These are phyloP conservation scores for Neurospora sp. DNA, from an alignment of 495 filamentous ascomycete genomes.

Conservation along the genomic window DNA sequence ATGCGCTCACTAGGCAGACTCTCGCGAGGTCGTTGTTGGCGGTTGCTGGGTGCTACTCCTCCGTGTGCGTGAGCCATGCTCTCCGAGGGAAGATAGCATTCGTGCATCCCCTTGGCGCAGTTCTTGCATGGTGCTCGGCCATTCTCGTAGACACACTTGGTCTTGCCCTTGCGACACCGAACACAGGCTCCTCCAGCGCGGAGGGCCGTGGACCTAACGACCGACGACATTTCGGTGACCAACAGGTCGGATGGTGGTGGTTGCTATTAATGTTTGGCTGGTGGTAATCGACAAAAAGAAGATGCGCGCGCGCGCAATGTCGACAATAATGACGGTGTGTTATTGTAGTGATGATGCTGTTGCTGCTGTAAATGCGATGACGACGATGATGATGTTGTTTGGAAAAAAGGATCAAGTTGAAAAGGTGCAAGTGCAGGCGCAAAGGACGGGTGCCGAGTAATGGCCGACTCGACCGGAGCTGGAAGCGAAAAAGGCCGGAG, in stretches of 20 bases:
- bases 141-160: constrained; percentile 44
- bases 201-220: constrained; percentile 40
- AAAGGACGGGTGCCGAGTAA: neutral
- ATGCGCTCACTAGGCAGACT: constrained; percentile 34
- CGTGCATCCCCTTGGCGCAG: constrained; percentile 45
- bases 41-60: constrained; percentile 24
- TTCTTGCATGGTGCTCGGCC: constrained; percentile 42
- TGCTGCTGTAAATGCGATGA: neutral
- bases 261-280: neutral
- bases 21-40: constrained; percentile 30
- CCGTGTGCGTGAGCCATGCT: constrained; percentile 40
- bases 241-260: neutral
- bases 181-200: constrained; percentile 43
- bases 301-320: neutral
- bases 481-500: constrained; percentile 6
- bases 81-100: constrained; percentile 43
- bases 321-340: neutral
- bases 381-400: too few relatives aligned
- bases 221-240: constrained; percentile 26
- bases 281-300: neutral
- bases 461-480: constrained; percentile 5
- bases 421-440: neutral
- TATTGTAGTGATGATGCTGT: neutral
- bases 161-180: constrained; percentile 45
- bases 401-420: neutral